Percentiles rank a stretch among this genome's conserved stretches.
These are phyloP conservation scores for Elsinoe necatrix DNA, from an alignment of 2,329 filamentous ascomycete genomes.

Conservation along the genomic window DNA sequence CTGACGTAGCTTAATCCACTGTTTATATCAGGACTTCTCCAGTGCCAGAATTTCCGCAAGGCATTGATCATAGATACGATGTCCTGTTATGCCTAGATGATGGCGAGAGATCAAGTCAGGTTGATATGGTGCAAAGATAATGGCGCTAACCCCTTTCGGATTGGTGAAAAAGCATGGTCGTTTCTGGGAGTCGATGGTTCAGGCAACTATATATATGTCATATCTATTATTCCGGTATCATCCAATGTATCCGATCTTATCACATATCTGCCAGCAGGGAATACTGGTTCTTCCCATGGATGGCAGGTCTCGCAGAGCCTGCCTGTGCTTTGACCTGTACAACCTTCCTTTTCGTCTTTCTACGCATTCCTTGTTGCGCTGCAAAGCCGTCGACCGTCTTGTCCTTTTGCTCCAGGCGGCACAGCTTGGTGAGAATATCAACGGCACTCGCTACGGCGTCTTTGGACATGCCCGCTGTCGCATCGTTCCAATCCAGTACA, in stretches of 20 bases:
- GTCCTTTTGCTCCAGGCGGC: neutral
- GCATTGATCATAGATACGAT: neutral
- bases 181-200: neutral
- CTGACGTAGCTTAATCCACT: neutral
- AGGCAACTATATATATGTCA: too few species aligned
- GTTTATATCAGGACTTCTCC: neutral
- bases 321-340: neutral
- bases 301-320: neutral
- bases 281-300: neutral
- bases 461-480: neutral
- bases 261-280: neutral
- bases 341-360: neutral
- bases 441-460: neutral
- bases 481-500: constrained; percentile 3
- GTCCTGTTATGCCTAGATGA: neutral
- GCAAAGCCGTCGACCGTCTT: neutral
- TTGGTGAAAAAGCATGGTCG: neutral
- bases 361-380: neutral
- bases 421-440: neutral
- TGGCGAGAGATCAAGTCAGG: neutral
- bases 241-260: neutral
- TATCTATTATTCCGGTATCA: neutral
- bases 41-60: neutral
- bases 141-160: neutral
- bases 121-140: neutral